A percentile compares a stretch with the other conserved stretches of the same genome.
Conservation (phyloP, 371 early-diverging fungal genomes). For the Amoeboaphelidium protococcarum region DNA sequence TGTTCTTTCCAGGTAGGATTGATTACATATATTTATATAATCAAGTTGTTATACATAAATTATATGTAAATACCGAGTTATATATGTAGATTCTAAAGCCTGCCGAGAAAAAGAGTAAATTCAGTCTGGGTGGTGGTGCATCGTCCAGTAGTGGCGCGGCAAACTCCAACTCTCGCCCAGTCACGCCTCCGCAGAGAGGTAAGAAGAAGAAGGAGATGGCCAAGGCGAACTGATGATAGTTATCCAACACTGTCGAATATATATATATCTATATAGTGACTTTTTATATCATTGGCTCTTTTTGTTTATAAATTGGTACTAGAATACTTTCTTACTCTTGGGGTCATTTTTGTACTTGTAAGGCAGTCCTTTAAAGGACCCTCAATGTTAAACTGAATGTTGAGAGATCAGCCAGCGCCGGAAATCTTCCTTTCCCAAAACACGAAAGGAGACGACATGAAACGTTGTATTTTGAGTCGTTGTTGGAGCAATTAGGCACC, state of each 20-base stretch:
- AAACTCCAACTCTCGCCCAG: background rate
- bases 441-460: no score
- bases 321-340: background rate
- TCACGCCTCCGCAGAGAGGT: background rate
- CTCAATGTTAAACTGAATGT: background rate
- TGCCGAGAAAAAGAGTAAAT: constrained; percentile 47
- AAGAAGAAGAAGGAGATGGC: constrained; percentile 1
- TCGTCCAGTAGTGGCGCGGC: no score
- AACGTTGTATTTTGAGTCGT: no score
- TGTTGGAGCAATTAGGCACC: no score
- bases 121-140: constrained; percentile 24
- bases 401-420: no score
- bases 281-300: background rate
- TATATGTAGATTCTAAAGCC: constrained; percentile 35
- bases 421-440: no score
- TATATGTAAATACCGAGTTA: constrained; percentile 6
- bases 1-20: constrained; percentile 42
- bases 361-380: background rate
- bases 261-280: no score
- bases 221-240: background rate
- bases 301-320: background rate
- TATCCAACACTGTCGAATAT: background rate
- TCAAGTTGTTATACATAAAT: constrained; percentile 14
- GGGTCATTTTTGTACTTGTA: background rate
- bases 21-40: constrained; percentile 1